A percentile compares a stretch with the other conserved stretches of the same genome.
These are phyloP conservation scores for Cenchrus purpureus DNA, from an alignment of 176 grass and related monocot genomes.

Conservation along the genomic window DNA sequence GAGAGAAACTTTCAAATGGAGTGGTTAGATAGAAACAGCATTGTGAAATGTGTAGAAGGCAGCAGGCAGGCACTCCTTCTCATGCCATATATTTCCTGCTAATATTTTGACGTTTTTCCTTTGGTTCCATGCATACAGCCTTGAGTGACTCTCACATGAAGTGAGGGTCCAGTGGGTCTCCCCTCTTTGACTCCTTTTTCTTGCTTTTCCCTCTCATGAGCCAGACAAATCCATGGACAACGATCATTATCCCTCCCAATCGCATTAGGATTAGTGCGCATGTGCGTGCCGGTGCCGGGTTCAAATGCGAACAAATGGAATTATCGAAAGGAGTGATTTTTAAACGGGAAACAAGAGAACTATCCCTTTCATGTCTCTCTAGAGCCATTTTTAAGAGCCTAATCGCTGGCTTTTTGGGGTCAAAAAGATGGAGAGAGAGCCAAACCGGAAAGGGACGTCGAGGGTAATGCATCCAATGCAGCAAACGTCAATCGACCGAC, in stretches of 20 bases:
- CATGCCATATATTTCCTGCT: constrained; percentile 40
- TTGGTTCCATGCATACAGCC: constrained; percentile 44
- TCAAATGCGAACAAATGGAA: constrained; percentile 62
- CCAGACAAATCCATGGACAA: constrained; percentile 50
- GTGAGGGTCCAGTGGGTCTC: constrained; percentile 53
- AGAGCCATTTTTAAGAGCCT: constrained; percentile 59
- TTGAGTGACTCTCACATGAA: constrained; percentile 81
- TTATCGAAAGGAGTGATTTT: constrained; percentile 57
- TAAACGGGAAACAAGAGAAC: constrained; percentile 54
- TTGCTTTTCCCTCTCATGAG: constrained; percentile 49
- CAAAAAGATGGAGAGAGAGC: constrained; percentile 45
- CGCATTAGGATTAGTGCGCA: constrained; percentile 54
- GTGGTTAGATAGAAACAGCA: constrained; percentile 52
- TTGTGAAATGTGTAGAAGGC: constrained; percentile 33
- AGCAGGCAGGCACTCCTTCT: constrained; percentile 55
- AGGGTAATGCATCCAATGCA: constrained; percentile 47
- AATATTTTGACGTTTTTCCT: constrained; percentile 36
- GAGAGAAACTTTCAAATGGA: constrained; percentile 57
- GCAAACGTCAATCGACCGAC: constrained; percentile 43
- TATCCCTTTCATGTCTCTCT: constrained; percentile 72
- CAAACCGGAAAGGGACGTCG: constrained; percentile 31
- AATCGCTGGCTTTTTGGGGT: constrained; percentile 49
- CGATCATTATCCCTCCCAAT: constrained; percentile 53
- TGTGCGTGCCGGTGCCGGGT: constrained; percentile 54
- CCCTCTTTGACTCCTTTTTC: constrained; percentile 78